phyloP scores from a whole-genome alignment of 768 basidiomycete species.

The Agaricus subrufescens region DNA sequence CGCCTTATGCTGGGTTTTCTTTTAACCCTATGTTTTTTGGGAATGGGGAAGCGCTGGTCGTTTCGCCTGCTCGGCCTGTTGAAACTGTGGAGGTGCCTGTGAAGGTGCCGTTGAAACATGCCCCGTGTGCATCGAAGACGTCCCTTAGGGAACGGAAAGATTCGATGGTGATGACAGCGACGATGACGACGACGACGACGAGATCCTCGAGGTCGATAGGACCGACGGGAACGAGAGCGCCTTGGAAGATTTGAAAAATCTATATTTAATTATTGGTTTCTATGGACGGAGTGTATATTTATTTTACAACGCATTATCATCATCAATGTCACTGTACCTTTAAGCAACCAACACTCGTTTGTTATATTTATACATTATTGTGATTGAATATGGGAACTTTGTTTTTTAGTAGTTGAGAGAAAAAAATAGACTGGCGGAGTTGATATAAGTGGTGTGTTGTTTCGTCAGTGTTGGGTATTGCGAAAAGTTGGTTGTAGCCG shows the following conservation, averaged over 20 bases:
- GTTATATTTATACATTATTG: neutral
- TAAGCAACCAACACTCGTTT: neutral
- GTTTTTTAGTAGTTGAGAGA: too few species aligned
- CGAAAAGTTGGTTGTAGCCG: too few species aligned
- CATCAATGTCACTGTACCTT: neutral
- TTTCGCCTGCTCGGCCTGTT: constrained; percentile 6
- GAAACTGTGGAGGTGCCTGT: neutral
- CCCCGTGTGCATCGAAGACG: neutral
- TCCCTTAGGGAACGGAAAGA: constrained; percentile 1
- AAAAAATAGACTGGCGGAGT: too few species aligned
- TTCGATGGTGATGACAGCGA: neutral
- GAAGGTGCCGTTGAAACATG: constrained; percentile 1
- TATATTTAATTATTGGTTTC: neutral
- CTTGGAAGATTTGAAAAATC: constrained; percentile 5
- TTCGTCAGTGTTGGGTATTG: too few species aligned
- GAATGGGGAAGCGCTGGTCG: constrained; percentile 12
- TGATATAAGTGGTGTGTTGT: too few species aligned
- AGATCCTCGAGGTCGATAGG: neutral
- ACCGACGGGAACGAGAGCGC: constrained; percentile 3
- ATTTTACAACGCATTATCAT: constrained; percentile 6
- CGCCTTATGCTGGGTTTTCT: constrained; percentile 29
- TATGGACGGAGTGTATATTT: neutral
- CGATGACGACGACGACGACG: too few species aligned
- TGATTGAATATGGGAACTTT: neutral
- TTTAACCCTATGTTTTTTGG: constrained; percentile 34